Evolutionary conservation across 345 rosid species (phyloP).

Genomic region (Arabidopsis suecica): DNA sequence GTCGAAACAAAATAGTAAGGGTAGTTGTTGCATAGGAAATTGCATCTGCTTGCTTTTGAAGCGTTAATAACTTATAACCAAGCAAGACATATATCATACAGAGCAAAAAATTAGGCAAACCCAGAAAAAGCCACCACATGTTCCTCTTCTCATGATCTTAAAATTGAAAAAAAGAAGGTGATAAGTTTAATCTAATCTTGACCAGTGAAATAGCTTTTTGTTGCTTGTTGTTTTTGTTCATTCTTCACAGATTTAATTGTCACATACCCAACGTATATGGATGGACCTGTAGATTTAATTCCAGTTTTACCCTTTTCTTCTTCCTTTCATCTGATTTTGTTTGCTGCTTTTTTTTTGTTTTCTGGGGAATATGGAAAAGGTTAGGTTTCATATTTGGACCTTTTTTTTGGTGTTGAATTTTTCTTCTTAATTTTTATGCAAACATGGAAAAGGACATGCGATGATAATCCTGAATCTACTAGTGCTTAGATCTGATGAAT

Average conservation of each 20-base stretch:
- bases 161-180: constrained; percentile 17
- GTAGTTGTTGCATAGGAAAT: constrained; percentile 41
- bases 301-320: constrained; percentile 55
- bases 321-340: constrained; percentile 36
- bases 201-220: background rate
- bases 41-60: constrained; percentile 40
- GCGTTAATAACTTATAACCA: constrained; percentile 42
- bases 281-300: constrained; percentile 43
- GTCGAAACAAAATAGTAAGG: constrained; percentile 1
- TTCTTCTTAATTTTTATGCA: constrained; percentile 1
- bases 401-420: constrained; percentile 35
- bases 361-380: constrained; percentile 40
- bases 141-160: constrained; percentile 29
- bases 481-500: constrained; percentile 55
- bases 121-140: constrained; percentile 38
- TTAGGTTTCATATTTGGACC: constrained; percentile 47
- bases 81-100: constrained; percentile 20
- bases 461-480: constrained; percentile 44
- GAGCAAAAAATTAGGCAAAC: background rate
- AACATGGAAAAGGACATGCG: constrained; percentile 41
- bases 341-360: constrained; percentile 1
- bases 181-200: constrained; percentile 11
- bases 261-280: constrained; percentile 25
- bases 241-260: constrained; percentile 15
- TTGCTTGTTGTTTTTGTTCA: background rate